Percentiles rank a stretch among this genome's conserved stretches.
Conservation (phyloP, 1,139 yeast species). For the Suhomyces anneliseae region DNA sequence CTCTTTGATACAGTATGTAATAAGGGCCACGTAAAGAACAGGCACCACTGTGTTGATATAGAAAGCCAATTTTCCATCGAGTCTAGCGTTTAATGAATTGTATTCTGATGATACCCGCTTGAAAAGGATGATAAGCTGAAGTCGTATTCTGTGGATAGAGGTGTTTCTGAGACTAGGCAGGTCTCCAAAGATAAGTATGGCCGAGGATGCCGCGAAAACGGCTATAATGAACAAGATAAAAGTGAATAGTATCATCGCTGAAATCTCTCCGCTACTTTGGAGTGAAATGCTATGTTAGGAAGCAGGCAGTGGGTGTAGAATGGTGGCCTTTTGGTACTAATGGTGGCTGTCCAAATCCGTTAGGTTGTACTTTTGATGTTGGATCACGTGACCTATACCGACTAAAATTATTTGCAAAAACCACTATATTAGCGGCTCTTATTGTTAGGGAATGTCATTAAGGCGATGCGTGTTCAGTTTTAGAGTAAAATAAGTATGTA, state of each 20-base stretch:
- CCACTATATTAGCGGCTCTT: too few species aligned
- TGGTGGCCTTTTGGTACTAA: too few species aligned
- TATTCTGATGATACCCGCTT: conserved; percentile 5
- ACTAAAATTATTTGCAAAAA: too few species aligned
- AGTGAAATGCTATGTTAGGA: too few species aligned
- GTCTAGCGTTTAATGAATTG: conserved; percentile 11
- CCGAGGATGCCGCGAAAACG: conserved; percentile 2
- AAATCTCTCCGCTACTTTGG: too few species aligned
- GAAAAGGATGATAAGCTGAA: conserved; percentile 8
- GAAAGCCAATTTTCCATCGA: conserved; percentile 19
- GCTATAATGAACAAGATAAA: not conserved
- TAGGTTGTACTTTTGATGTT: too few species aligned
- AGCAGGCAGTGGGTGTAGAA: too few species aligned
- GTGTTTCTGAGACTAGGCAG: conserved; percentile 48
- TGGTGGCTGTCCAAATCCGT: too few species aligned
- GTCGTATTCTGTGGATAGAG: conserved; percentile 24
- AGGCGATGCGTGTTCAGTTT: too few species aligned
- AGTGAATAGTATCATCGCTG: not conserved
- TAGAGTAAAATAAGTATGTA: too few species aligned
- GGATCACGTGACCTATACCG: too few species aligned
- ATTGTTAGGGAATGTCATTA: too few species aligned
- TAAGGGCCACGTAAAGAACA: conserved; percentile 42
- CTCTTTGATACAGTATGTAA: conserved; percentile 45
- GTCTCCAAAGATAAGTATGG: conserved; percentile 50
- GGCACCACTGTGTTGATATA: conserved; percentile 49